A percentile compares a stretch with the other conserved stretches of the same genome.
Conservation (phyloP, 768 basidiomycete genomes). For the Rhizopogon vulgaris region DNA sequence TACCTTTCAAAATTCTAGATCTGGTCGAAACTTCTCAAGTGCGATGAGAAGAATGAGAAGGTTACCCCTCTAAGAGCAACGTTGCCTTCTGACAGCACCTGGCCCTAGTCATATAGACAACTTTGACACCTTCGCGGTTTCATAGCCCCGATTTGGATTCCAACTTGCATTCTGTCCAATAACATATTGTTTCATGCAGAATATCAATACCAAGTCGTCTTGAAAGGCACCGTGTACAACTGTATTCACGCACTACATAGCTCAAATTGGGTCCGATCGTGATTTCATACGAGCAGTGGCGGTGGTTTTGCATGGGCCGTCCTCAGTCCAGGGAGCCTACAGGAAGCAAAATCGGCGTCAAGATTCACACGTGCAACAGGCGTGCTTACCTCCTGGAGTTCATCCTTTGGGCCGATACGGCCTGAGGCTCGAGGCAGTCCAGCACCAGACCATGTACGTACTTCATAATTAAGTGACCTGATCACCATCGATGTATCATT, state of each 20-base stretch:
- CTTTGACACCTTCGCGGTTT: no score
- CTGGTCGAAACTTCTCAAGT: no score
- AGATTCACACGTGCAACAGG: neutral
- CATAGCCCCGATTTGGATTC: no score
- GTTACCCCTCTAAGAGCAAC: no score
- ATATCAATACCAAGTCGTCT: no score
- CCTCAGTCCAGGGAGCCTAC: slow-evolving; percentile 47
- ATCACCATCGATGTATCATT: slow-evolving; percentile 40
- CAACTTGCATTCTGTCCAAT: neutral
- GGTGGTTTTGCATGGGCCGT: slow-evolving; percentile 40
- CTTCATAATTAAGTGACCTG: slow-evolving; percentile 41
- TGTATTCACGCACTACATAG: neutral
- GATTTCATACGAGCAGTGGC: slow-evolving; percentile 1
- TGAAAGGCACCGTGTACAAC: neutral
- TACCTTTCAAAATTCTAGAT: neutral
- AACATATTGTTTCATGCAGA: neutral
- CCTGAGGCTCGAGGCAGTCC: slow-evolving; percentile 35
- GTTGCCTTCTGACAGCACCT: no score
- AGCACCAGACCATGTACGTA: slow-evolving; percentile 31
- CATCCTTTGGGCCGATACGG: slow-evolving; percentile 53
- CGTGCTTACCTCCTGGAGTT: slow-evolving; percentile 37
- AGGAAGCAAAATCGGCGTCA: neutral
- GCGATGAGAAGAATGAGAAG: no score
- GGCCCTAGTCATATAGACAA: no score
- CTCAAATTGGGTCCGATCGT: neutral